These are phyloP conservation scores for Lippia alba DNA, from an alignment of 305 asterid genomes.

Conservation along the genomic window DNA sequence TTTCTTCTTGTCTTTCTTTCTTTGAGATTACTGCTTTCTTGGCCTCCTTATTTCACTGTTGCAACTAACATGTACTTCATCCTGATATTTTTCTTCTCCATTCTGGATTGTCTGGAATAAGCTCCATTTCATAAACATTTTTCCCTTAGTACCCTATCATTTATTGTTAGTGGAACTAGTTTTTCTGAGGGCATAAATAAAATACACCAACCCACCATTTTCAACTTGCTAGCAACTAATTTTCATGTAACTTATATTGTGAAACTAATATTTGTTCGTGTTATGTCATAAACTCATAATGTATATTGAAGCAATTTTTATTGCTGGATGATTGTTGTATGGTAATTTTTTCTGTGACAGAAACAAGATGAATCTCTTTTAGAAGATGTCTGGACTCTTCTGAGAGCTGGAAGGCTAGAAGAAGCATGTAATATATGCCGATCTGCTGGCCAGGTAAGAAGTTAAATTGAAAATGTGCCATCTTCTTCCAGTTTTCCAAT, in stretches of 20 bases:
- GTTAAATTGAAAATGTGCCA: slow-evolving; percentile 34
- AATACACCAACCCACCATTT: neutral
- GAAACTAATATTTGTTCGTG: slow-evolving; percentile 22
- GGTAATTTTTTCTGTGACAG: slow-evolving; percentile 48
- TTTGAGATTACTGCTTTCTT: slow-evolving; percentile 8
- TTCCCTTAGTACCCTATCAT: neutral
- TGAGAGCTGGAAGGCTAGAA: slow-evolving; percentile 94
- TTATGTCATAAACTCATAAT: neutral
- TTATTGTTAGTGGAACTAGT: neutral
- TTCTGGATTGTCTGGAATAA: neutral
- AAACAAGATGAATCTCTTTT: slow-evolving; percentile 96
- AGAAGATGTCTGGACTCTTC: slow-evolving; percentile 93
- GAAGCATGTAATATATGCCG: slow-evolving; percentile 92
- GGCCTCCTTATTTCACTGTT: neutral
- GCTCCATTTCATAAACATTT: neutral
- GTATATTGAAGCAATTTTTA: neutral
- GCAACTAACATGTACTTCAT: neutral
- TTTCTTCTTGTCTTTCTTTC: neutral
- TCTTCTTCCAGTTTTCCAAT: slow-evolving; percentile 28
- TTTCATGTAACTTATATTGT: slow-evolving; percentile 8
- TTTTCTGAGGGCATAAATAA: neutral
- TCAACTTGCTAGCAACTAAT: slow-evolving; percentile 1
- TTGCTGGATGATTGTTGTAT: slow-evolving; percentile 24
- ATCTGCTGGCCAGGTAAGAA: slow-evolving; percentile 91
- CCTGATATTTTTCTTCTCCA: neutral